Percentiles rank a stretch among this genome's conserved stretches.
Conservation (phyloP, 1,284 basidiomycete species). For the Sporisorium graminicola region DNA sequence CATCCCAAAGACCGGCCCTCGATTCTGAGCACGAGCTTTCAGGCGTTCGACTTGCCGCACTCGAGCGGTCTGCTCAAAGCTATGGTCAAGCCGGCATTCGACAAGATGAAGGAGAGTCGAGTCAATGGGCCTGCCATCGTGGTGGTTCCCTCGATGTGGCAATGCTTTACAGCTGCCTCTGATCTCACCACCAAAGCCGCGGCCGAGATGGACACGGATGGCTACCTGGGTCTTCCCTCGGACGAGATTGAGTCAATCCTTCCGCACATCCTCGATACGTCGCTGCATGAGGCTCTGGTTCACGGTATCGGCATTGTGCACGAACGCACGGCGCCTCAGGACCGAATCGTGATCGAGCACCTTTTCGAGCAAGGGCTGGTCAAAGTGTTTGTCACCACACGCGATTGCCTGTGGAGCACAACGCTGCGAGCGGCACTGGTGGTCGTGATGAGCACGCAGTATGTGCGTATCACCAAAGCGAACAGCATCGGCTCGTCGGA, state of each 20-base stretch:
- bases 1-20: conserved; percentile 85
- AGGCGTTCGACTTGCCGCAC: conserved; percentile 87
- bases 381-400: conserved; percentile 84
- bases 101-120: conserved; percentile 71
- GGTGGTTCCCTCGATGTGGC: conserved; percentile 89
- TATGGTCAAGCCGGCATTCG: conserved; percentile 91
- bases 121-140: conserved; percentile 77
- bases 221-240: conserved; percentile 76
- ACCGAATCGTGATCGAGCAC: conserved; percentile 83
- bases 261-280: conserved; percentile 76
- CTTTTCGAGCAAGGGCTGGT: conserved; percentile 85
- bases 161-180: conserved; percentile 81
- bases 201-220: conserved; percentile 77
- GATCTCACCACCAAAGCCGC: conserved; percentile 91
- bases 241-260: conserved; percentile 78
- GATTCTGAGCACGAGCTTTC: conserved; percentile 78
- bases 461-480: conserved; percentile 73
- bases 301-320: conserved; percentile 92
- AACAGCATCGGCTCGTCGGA: conserved; percentile 69
- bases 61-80: conserved; percentile 88
- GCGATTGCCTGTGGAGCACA: conserved; percentile 86
- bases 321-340: conserved; percentile 78
- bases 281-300: conserved; percentile 81
- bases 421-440: conserved; percentile 84
- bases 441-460: conserved; percentile 93